phyloP scores from a whole-genome alignment of 345 rosid species.

The Boechera divaricarpa region DNA sequence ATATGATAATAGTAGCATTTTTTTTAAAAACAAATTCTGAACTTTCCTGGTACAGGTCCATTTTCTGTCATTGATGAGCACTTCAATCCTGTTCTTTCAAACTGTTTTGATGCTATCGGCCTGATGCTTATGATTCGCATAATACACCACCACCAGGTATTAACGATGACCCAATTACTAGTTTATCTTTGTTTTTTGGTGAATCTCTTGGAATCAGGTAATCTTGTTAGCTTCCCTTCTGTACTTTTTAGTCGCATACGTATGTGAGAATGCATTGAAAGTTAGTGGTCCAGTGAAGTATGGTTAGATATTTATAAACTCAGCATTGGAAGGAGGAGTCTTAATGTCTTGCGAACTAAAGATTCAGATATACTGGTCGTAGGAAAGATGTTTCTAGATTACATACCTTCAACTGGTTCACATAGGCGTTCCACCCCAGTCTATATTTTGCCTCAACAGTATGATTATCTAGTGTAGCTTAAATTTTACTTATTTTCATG shows the following conservation, averaged over 20 bases:
- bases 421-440: background rate
- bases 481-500: background rate
- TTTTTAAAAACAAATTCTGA: background rate
- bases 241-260: background rate
- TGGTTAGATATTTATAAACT: slow-evolving; percentile 9
- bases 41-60: slow-evolving; percentile 67
- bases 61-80: slow-evolving; percentile 95
- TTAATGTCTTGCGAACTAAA: slow-evolving; percentile 11
- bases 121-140: slow-evolving; percentile 98
- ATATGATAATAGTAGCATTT: slow-evolving; percentile 25
- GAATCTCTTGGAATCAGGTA: slow-evolving; percentile 9
- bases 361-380: slow-evolving; percentile 16
- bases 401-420: slow-evolving; percentile 12
- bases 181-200: background rate
- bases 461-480: slow-evolving; percentile 17
- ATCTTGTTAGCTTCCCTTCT: slow-evolving; percentile 13
- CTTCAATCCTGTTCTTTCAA: slow-evolving; percentile 80
- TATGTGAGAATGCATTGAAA: slow-evolving; percentile 22
- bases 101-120: slow-evolving; percentile 96
- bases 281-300: slow-evolving; percentile 24
- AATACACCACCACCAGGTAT: slow-evolving; percentile 96
- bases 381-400: slow-evolving; percentile 10
- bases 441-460: slow-evolving; percentile 15
- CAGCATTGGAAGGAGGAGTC: slow-evolving; percentile 14
- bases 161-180: slow-evolving; percentile 16